A percentile compares a stretch with the other conserved stretches of the same genome.
Conservation (phyloP, 73 alveolate species). For the Symbiodinium pilosum region DNA sequence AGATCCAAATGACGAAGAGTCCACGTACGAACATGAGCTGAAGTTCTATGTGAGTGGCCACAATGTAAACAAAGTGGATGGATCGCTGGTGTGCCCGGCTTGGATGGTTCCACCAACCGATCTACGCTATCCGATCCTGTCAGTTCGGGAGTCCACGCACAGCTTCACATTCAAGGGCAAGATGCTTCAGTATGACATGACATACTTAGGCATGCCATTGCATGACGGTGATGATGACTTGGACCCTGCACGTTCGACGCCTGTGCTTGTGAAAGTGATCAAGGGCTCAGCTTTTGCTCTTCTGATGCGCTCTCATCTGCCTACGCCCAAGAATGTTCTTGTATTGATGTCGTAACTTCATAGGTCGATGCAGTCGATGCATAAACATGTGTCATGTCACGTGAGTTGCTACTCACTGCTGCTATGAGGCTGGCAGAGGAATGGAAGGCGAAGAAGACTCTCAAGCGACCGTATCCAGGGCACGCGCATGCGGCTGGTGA, state of each 20-base stretch:
- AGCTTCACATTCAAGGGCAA: not conserved
- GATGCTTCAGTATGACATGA: not conserved
- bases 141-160: not conserved
- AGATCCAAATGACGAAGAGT: not conserved
- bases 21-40: not conserved
- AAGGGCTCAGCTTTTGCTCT: not conserved
- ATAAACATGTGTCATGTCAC: not conserved
- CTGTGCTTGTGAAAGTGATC: not conserved
- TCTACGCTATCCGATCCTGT: not conserved
- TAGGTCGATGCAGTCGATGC: not conserved
- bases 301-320: not conserved
- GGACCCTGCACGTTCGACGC: not conserved
- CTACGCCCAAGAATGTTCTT: not conserved
- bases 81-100: not conserved
- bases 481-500: not conserved
- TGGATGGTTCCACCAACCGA: slow-evolving; percentile 33
- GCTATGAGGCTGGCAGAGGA: not conserved
- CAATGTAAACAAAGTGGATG: not conserved
- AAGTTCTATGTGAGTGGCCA: not conserved
- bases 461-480: not conserved
- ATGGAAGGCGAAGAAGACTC: not conserved
- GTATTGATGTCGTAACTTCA: too few species aligned
- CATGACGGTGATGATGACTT: not conserved
- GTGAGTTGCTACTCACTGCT: not conserved
- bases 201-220: not conserved